A percentile compares a stretch with the other conserved stretches of the same genome.
Evolutionary conservation across 2,329 filamentous ascomycete genomes (phyloP).

Genomic region (Pestalotiopsis sp.): DNA sequence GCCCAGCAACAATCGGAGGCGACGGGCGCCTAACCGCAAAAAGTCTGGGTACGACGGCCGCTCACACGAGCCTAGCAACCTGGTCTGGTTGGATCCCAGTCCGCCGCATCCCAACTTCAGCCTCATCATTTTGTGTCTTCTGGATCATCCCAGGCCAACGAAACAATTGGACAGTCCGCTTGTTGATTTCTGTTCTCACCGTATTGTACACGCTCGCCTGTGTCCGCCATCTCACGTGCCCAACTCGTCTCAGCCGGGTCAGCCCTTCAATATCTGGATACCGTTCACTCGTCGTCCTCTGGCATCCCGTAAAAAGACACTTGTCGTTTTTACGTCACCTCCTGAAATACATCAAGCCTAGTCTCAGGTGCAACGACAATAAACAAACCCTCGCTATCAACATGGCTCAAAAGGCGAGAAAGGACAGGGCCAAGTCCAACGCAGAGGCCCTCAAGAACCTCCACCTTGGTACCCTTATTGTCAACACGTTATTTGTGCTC

Average conservation of each 20-base stretch:
- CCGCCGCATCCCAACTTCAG: background rate
- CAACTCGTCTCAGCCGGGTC: no score
- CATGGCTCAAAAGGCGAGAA: constrained; percentile 67
- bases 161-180: background rate
- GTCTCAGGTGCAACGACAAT: no score
- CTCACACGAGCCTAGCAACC: background rate
- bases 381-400: constrained; percentile 3
- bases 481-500: constrained; percentile 77
- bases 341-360: background rate
- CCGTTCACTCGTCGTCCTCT: background rate
- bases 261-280: no score
- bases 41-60: background rate
- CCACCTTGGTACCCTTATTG: constrained; percentile 71
- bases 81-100: background rate
- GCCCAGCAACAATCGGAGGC: constrained; percentile 34
- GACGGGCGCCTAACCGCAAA: constrained; percentile 23
- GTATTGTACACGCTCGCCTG: background rate
- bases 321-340: background rate
- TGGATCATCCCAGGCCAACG: background rate
- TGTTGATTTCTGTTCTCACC: background rate
- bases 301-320: background rate
- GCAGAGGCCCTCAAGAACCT: constrained; percentile 76
- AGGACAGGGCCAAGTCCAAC: constrained; percentile 77
- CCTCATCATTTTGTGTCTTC: constrained; percentile 1
- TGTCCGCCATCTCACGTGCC: no score